Base-by-base conservation (phyloP, 2,329 filamentous ascomycete species). In the Pyrenochaeta sp. region DNA sequence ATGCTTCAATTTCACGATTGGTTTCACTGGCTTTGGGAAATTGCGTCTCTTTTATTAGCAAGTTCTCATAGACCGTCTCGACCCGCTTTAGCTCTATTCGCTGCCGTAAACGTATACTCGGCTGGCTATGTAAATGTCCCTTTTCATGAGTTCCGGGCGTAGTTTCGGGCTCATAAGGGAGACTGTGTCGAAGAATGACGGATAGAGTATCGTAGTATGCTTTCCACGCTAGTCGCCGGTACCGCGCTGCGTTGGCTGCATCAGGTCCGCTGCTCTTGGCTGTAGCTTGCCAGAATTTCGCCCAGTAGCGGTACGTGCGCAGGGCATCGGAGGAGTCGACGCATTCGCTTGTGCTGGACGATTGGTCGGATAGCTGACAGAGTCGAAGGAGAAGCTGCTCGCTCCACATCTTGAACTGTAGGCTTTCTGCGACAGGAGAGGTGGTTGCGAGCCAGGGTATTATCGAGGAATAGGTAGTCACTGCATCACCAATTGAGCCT, bases 1-100 rank as follows among this genome's bases (percentile, higher is more conserved):
- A 98, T 8, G 82, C 81, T 74, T 98, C 94, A 2, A 98, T 86
- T 72, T 94, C 91, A 44, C 85, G 81, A 56, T 93, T 92, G 50
- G 87, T 84, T 69, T 95, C 88, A 42, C 91, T 90, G 0, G 95
- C 93, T 66, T 88, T 90, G 0, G 95, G 95, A 68, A 99, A 99
- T 28, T 85, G 84, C 0, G 91, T 91, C 73, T 96, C 92, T 55
- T 85, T 85, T 3, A 97, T 83, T 27, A 99, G 81, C 3, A 95
- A 82, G 15, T 84, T 84, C 76, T 97, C 93, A 73, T 96, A 98
- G 8, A 89, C 85, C 1, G 85, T 78, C 77, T 98, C 92, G 9
- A 93, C 89, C 50, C 85, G 86, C 73, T 92, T 91, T 52, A 97
- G 77, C 78, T 98, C 94, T 27, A 86, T 83, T 50, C 89, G 85